phyloP scores from a whole-genome alignment of 495 filamentous ascomycete genomes.

The Penicillium goetzii region DNA sequence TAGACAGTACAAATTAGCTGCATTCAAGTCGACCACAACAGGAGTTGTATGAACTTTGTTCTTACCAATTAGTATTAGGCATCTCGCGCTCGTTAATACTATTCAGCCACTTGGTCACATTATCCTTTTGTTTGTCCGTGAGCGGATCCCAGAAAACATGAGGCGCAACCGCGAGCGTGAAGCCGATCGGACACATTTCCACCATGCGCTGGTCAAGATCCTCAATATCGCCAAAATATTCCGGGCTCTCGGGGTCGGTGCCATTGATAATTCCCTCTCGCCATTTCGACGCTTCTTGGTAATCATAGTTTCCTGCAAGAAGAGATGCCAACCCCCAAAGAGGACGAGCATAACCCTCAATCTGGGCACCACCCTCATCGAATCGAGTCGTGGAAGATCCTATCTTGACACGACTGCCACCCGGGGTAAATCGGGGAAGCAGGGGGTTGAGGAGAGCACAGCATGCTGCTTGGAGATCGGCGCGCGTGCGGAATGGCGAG shows the following conservation, averaged over 20 bases:
- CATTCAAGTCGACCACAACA: neutral
- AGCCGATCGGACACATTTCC: slow-evolving; percentile 77
- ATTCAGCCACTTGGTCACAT: slow-evolving; percentile 69
- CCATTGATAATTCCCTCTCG: slow-evolving; percentile 68
- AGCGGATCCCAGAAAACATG: slow-evolving; percentile 66
- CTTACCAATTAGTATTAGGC: slow-evolving; percentile 63
- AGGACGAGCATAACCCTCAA: slow-evolving; percentile 75
- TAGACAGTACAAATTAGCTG: neutral
- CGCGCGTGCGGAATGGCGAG: slow-evolving; percentile 42
- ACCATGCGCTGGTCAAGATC: slow-evolving; percentile 78
- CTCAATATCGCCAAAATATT: slow-evolving; percentile 75
- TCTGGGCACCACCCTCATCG: slow-evolving; percentile 75
- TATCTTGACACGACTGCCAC: slow-evolving; percentile 58
- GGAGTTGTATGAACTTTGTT: neutral
- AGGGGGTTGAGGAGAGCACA: slow-evolving; percentile 64
- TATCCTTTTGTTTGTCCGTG: slow-evolving; percentile 55
- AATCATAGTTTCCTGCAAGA: slow-evolving; percentile 65
- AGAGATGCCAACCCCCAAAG: slow-evolving; percentile 75
- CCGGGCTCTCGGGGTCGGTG: slow-evolving; percentile 64
- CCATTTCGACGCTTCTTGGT: slow-evolving; percentile 64
- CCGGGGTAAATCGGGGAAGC: slow-evolving; percentile 64
- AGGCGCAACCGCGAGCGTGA: slow-evolving; percentile 21
- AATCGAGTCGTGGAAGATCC: slow-evolving; percentile 70
- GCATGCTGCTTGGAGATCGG: slow-evolving; percentile 62
- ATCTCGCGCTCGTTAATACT: slow-evolving; percentile 75